Conservation (phyloP, 805 yeast species). For the Teunomyces pallodes region DNA sequence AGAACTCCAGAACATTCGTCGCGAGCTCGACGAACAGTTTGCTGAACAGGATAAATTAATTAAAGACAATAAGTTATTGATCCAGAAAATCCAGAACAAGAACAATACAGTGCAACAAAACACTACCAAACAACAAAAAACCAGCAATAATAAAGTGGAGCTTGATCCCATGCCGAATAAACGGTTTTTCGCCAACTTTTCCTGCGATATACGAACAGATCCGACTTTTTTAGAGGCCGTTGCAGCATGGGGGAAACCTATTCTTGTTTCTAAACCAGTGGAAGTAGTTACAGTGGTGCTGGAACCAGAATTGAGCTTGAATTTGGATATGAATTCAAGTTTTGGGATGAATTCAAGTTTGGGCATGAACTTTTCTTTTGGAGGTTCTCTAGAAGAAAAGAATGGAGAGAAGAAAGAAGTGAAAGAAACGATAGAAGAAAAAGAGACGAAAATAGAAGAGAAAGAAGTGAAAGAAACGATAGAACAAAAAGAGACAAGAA, state of each 20-base stretch:
- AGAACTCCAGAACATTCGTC: conserved; percentile 20
- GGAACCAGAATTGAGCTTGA: conserved; percentile 7
- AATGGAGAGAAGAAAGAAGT: neutral
- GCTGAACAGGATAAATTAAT: conserved; percentile 17
- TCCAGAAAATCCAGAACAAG: conserved; percentile 6
- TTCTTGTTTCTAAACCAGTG: neutral
- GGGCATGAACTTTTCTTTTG: neutral
- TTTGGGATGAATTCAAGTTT: conserved; percentile 8
- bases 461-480: neutral
- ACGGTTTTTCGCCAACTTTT: conserved; percentile 13
- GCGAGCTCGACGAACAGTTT: conserved; percentile 26
- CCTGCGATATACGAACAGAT: conserved; percentile 11
- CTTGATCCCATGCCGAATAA: conserved; percentile 14
- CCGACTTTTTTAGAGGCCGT: conserved; percentile 9
- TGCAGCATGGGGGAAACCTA: conserved; percentile 20
- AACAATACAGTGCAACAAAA: neutral
- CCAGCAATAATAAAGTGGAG: conserved; percentile 9
- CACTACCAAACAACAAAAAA: conserved; percentile 3
- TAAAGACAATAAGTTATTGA: conserved; percentile 5
- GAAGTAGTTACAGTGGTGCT: conserved; percentile 8
- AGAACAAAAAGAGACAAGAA: too few relatives aligned
- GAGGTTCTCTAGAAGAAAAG: neutral
- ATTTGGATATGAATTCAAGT: conserved; percentile 23
- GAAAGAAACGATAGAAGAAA: conserved; percentile 3
- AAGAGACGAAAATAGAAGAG: neutral